These are phyloP conservation scores for Chalciporus piperatus DNA, from an alignment of 768 basidiomycete genomes.

Conservation along the genomic window DNA sequence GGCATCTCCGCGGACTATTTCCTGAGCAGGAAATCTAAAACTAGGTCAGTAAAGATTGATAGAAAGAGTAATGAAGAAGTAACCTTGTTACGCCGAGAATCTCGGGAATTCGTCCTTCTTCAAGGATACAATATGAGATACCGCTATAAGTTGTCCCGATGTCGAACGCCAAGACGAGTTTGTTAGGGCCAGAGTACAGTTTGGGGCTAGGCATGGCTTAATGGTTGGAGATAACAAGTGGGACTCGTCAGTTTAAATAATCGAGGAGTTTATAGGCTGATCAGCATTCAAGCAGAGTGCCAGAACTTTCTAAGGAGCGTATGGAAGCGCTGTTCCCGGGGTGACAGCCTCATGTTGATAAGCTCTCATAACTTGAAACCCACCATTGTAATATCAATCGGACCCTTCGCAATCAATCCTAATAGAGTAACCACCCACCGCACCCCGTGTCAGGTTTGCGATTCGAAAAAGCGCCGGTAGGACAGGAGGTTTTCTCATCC, in stretches of 20 bases:
- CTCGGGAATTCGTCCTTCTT: slow-evolving; percentile 9
- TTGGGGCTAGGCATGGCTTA: slow-evolving; percentile 6
- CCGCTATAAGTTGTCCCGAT: slow-evolving; percentile 48
- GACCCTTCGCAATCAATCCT: neutral
- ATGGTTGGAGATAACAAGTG: neutral
- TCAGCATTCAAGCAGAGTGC: neutral
- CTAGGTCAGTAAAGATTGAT: neutral
- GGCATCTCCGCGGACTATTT: slow-evolving; percentile 36
- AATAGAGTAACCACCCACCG: neutral
- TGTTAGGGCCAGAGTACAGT: slow-evolving; percentile 11
- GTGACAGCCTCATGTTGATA: neutral
- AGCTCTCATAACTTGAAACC: neutral
- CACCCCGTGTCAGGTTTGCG: neutral
- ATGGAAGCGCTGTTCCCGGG: neutral
- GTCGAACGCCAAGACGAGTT: slow-evolving; percentile 45
- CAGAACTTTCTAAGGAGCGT: neutral
- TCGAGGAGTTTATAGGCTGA: neutral
- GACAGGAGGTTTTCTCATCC: neutral
- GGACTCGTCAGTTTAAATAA: neutral
- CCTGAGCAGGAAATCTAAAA: slow-evolving; percentile 39
- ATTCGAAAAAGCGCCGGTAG: neutral
- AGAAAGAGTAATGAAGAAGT: neutral
- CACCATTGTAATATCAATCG: too few species aligned
- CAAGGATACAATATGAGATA: slow-evolving; percentile 34
- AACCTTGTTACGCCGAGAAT: slow-evolving; percentile 10